Percentiles rank a stretch among this genome's conserved stretches.
Conservation (phyloP, 768 basidiomycete genomes). For the Wakefieldia striispora region DNA sequence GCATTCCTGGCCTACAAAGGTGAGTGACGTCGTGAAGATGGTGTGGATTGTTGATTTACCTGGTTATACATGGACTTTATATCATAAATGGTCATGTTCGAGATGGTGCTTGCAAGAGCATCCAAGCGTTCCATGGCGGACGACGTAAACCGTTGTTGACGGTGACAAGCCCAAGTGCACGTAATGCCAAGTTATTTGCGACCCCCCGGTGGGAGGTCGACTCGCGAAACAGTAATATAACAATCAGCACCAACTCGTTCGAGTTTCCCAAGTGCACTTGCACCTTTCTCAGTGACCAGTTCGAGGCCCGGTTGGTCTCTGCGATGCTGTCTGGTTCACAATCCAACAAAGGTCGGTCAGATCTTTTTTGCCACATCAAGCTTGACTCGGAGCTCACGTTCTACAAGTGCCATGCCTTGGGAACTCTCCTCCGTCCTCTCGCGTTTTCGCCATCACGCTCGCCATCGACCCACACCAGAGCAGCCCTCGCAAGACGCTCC, state of each 20-base stretch:
- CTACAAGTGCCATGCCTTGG: conserved; percentile 19
- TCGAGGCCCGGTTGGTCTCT: conserved; percentile 2
- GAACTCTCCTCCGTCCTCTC: conserved; percentile 32
- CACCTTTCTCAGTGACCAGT: background rate
- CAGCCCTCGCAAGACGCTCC: conserved; percentile 8
- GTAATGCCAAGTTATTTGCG: background rate
- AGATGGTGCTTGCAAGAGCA: conserved; percentile 69
- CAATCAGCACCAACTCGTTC: background rate
- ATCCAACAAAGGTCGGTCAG: conserved; percentile 2
- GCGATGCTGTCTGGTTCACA: conserved; percentile 5
- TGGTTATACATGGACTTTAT: conserved; percentile 94
- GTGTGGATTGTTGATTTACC: conserved; percentile 38
- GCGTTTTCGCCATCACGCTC: conserved; percentile 30
- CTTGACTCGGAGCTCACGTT: background rate
- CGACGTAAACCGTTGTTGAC: conserved; percentile 8
- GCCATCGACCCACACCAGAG: conserved; percentile 19
- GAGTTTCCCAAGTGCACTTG: no score
- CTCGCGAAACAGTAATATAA: background rate
- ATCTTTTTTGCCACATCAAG: background rate
- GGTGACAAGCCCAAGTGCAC: background rate
- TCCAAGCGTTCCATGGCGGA: conserved; percentile 76
- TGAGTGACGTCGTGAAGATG: conserved; percentile 2
- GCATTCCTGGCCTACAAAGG: conserved; percentile 82
- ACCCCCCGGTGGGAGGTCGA: conserved; percentile 29
- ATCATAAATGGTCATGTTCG: conserved; percentile 88